Evolutionary conservation across 1,284 basidiomycete species (phyloP).

Genomic region (Puccinia polysora): DNA sequence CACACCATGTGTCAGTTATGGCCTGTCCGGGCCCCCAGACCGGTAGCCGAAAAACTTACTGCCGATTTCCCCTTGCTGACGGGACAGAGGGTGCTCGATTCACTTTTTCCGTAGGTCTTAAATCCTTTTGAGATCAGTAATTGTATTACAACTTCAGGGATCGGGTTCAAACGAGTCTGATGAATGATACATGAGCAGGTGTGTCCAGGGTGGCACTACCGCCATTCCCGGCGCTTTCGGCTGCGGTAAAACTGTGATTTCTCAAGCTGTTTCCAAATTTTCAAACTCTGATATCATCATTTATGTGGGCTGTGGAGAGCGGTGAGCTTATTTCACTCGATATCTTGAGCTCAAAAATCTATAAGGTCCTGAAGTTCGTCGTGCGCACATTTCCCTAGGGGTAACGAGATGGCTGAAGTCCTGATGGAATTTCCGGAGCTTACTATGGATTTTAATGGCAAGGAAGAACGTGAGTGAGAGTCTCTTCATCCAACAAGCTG

Average conservation of each 20-base stretch:
- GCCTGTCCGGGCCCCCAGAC: constrained; percentile 97
- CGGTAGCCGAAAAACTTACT: constrained; percentile 87
- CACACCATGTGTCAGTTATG: constrained; percentile 97
- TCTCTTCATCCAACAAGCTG: neutral
- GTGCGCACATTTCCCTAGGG: constrained; percentile 55
- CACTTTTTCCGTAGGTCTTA: constrained; percentile 78
- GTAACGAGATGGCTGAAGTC: constrained; percentile 92
- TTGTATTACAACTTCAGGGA: neutral
- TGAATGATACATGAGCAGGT: constrained; percentile 57
- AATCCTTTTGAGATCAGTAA: neutral
- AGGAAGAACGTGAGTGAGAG: constrained; percentile 66
- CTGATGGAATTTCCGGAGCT: constrained; percentile 80
- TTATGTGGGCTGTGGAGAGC: constrained; percentile 95
- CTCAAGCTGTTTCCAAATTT: constrained; percentile 94
- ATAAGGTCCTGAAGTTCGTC: too few relatives aligned
- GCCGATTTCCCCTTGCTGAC: constrained; percentile 89
- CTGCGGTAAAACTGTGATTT: constrained; percentile 95
- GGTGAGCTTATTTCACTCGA: constrained; percentile 68
- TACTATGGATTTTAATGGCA: constrained; percentile 78
- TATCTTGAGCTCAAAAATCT: too few relatives aligned
- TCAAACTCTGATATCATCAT: constrained; percentile 99
- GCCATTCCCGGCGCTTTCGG: constrained; percentile 99
- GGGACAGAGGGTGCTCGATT: constrained; percentile 94
- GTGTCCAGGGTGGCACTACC: constrained; percentile 97
- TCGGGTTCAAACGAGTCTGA: constrained; percentile 7